A percentile compares a stretch with the other conserved stretches of the same genome.
These are phyloP conservation scores for Fusarium metavorans DNA, from an alignment of 2,329 filamentous ascomycete genomes.

Conservation along the genomic window DNA sequence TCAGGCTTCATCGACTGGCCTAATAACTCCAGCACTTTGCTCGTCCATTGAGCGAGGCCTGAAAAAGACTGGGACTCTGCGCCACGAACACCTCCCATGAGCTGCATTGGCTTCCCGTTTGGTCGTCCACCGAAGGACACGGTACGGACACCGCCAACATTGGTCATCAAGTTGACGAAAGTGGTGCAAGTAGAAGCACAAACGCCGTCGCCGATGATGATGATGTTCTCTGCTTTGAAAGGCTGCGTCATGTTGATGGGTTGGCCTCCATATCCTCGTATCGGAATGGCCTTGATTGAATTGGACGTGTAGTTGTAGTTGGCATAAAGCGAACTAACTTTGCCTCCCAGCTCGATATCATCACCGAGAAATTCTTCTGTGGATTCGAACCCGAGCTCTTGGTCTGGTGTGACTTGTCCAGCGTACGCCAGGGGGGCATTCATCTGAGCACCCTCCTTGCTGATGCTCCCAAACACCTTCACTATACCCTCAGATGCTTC, in stretches of 20 bases:
- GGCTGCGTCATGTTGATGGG: background rate
- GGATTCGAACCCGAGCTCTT: background rate
- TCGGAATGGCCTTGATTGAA: background rate
- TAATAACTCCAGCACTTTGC: background rate
- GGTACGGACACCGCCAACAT: conserved; percentile 11
- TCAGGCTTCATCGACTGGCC: background rate
- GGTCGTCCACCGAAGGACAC: conserved; percentile 23
- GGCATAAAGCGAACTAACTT: background rate
- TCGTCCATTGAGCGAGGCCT: background rate
- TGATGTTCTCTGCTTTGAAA: conserved; percentile 17
- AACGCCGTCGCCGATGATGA: conserved; percentile 21
- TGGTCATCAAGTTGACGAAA: conserved; percentile 12
- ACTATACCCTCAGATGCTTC: background rate
- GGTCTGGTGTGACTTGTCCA: background rate
- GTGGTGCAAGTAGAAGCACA: conserved; percentile 22
- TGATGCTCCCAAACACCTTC: background rate
- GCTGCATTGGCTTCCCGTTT: conserved; percentile 15
- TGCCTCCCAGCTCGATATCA: background rate
- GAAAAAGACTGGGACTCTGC: background rate
- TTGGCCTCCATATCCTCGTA: background rate
- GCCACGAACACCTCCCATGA: conserved; percentile 25
- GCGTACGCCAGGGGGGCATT: background rate
- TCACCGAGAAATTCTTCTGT: background rate
- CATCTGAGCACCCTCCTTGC: background rate
- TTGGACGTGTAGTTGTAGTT: background rate